Conservation (phyloP, 495 filamentous ascomycete genomes). For the Evansstolkia leycettana region DNA sequence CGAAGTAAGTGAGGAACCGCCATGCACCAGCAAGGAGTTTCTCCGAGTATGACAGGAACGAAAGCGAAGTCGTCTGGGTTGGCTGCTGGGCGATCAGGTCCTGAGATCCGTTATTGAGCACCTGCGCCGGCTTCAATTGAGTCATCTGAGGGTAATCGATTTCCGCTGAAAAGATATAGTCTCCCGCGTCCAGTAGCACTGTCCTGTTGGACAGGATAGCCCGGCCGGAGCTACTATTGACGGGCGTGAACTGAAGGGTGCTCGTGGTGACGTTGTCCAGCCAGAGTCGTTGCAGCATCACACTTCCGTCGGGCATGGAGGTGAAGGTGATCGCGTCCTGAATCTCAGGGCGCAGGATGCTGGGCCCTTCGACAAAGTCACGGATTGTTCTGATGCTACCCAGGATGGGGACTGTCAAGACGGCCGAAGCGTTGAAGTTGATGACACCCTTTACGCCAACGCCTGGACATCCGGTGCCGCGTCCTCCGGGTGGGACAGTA, state of each 20-base stretch:
- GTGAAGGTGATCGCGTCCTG: constrained; percentile 35
- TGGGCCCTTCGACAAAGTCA: constrained; percentile 48
- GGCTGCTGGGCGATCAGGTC: constrained; percentile 31
- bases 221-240: constrained; percentile 4
- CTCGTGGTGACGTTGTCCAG: constrained; percentile 49
- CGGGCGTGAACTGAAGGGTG: constrained; percentile 31
- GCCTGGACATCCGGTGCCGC: constrained; percentile 16
- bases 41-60: constrained; percentile 49
- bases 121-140: constrained; percentile 33
- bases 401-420: constrained; percentile 40
- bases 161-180: constrained; percentile 45
- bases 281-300: constrained; percentile 40
- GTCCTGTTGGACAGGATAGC: constrained; percentile 28
- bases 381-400: constrained; percentile 50
- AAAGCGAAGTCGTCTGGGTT: constrained; percentile 37
- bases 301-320: constrained; percentile 23
- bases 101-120: constrained; percentile 35
- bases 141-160: constrained; percentile 50
- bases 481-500: constrained; percentile 8
- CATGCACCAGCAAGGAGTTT: constrained; percentile 55
- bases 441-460: constrained; percentile 41
- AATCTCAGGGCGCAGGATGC: constrained; percentile 35
- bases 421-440: constrained; percentile 42
- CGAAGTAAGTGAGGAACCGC: constrained; percentile 57
- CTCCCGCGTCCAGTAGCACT: constrained; percentile 33